Evolutionary conservation across 2,329 filamentous ascomycete genomes (phyloP).

Genomic region (Aphanocladium album): DNA sequence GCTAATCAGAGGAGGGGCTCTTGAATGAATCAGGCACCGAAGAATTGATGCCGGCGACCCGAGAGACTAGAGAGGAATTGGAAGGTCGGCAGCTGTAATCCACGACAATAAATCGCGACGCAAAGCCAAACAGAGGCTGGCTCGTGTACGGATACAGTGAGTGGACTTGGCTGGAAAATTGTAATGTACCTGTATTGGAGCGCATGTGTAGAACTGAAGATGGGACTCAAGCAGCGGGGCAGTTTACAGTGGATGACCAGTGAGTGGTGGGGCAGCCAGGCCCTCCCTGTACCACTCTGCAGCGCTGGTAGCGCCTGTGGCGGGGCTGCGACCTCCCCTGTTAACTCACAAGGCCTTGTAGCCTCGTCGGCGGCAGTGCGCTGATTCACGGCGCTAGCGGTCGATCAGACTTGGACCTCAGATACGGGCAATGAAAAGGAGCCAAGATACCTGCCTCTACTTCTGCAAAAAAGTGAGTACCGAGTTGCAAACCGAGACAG

Average conservation of each 20-base stretch:
- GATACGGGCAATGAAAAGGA: too few species aligned
- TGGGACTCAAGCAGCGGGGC: background rate
- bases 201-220: background rate
- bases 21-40: background rate
- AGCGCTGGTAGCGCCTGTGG: too few species aligned
- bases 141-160: background rate
- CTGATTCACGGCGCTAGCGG: conserved; percentile 3
- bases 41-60: background rate
- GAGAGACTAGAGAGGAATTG: conserved; percentile 3
- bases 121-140: background rate
- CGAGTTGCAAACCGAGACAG: too few species aligned
- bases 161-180: background rate
- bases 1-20: background rate
- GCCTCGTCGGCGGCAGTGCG: background rate
- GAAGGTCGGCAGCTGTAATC: background rate
- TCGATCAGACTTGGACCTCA: background rate
- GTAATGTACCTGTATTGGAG: background rate
- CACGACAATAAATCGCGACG: background rate
- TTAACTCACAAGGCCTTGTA: background rate
- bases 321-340: background rate
- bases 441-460: too few species aligned
- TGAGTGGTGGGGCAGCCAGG: too few species aligned
- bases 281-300: background rate
- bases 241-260: background rate
- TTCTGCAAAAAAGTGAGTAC: too few species aligned